Evolutionary conservation across 1,284 basidiomycete species (phyloP).

Genomic region (Cutaneotrichosporon cutaneum): DNA sequence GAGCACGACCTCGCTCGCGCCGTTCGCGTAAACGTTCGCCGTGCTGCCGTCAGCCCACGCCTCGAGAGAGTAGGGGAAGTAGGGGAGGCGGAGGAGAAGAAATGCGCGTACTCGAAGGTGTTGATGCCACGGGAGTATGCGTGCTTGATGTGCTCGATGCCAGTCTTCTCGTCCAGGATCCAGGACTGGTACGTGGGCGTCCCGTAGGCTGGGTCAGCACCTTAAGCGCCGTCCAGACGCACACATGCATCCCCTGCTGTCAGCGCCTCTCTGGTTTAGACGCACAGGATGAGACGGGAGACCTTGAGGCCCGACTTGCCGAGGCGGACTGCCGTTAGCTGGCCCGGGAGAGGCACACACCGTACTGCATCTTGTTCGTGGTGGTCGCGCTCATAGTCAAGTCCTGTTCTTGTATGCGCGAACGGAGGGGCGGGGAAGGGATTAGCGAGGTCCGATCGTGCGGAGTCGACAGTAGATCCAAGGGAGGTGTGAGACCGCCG

Average conservation of each 20-base stretch:
- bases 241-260: conserved; percentile 39
- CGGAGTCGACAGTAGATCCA: not conserved
- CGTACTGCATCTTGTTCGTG: conserved; percentile 20
- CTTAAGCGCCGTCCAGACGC: conserved; percentile 3
- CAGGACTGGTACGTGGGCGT: conserved; percentile 34
- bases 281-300: conserved; percentile 45
- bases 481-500: not conserved
- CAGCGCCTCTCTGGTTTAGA: not conserved
- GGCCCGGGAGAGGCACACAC: not conserved
- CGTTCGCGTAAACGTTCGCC: conserved; percentile 57
- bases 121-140: conserved; percentile 48
- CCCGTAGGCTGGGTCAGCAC: conserved; percentile 34
- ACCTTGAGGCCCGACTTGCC: conserved; percentile 46
- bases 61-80: too few relatives aligned
- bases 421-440: not conserved
- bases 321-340: conserved; percentile 34
- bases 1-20: conserved; percentile 63
- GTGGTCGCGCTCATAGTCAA: not conserved
- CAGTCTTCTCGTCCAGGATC: conserved; percentile 43
- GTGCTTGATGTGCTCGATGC: conserved; percentile 48
- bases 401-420: not conserved
- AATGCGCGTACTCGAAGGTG: conserved; percentile 41
- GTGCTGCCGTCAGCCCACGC: conserved; percentile 26
- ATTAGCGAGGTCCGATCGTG: not conserved
- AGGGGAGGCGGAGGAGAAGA: not conserved